Evolutionary conservation across 73 alveolate genomes (phyloP), one percentile per base, ranked within the genome.

Genomic region (Durusdinium trenchii): DNA sequence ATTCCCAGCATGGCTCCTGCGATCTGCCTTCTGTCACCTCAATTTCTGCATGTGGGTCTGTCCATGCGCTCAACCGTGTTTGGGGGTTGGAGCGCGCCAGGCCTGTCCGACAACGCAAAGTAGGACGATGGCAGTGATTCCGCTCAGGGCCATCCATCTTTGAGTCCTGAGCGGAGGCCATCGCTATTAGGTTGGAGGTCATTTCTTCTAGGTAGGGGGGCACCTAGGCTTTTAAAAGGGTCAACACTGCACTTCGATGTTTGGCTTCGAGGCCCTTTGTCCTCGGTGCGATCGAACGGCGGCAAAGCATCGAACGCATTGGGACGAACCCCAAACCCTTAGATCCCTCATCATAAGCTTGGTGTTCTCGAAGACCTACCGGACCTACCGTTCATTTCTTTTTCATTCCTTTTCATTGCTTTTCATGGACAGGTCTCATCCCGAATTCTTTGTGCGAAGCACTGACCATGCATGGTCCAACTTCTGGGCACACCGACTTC

Each of bases 51-150:
- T 35, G 36, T n/a, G n/a, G n/a, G n/a, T n/a, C n/a, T n/a, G n/a
- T n/a, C n/a, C n/a, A n/a, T n/a, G n/a, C n/a, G n/a, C n/a, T n/a
- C n/a, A 3, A 3, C 75, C 38, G 40, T 0, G 30, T 2, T 46
- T 38, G 20, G n/a, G 30, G 30, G 40, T 60, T 32, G 38, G 20
- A 16, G 16, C 1, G 1, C 14, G 43, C 46, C 85, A 1, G 3
- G 52, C 96, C 96, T 89, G 96, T 51, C 96, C 96, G 3, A 89
- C 96, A 42, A 89, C 96, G 46, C 86, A 64, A 51, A 89, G 96
- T 30, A 89, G 73, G 54, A 89, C 96, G 43, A 89, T 89, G 86
- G 96, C 96, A 40, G 96, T 89, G 61, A 89, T 89, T 36, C 86
- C 96, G 45, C 96, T 89, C 26, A 89, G 71, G 40, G 86, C 96